Percentiles rank a stretch among this genome's conserved stretches.
Conservation (phyloP, 306 rosid species). For the Cucurbita moschata region DNA sequence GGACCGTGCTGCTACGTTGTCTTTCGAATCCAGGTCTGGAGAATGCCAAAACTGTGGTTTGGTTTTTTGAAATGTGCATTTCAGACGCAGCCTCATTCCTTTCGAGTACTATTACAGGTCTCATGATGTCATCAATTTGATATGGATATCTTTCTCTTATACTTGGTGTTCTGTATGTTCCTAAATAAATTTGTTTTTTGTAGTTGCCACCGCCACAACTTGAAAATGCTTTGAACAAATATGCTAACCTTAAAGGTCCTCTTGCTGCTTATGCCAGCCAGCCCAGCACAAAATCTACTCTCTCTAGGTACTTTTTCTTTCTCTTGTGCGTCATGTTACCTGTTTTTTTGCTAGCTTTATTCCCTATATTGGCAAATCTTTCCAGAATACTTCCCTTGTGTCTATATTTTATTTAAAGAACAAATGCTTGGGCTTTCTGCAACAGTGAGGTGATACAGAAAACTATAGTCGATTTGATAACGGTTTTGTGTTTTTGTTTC, state of each 20-base stretch:
- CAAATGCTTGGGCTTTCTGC: not conserved
- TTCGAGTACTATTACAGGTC: conserved; percentile 80
- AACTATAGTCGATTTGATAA: not conserved
- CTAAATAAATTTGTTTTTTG: conserved; percentile 8
- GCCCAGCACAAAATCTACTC: conserved; percentile 52
- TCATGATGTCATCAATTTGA: not conserved
- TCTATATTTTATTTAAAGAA: not conserved
- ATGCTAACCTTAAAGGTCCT: conserved; percentile 52
- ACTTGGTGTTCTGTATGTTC: not conserved
- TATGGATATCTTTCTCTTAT: not conserved
- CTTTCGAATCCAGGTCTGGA: conserved; percentile 64
- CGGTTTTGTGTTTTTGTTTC: not conserved
- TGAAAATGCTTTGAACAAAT: conserved; percentile 74
- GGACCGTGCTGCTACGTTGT: conserved; percentile 10
- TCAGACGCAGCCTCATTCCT: conserved; percentile 94
- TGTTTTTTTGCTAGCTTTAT: not conserved
- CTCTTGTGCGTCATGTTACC: not conserved
- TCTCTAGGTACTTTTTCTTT: conserved; percentile 43
- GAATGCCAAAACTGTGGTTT: conserved; percentile 93
- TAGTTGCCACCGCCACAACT: conserved; percentile 88
- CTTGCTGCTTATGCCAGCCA: conserved; percentile 77
- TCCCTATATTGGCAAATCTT: not conserved
- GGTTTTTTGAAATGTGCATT: conserved; percentile 95
- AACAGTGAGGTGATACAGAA: not conserved
- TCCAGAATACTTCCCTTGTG: not conserved